These are phyloP conservation scores for Aspergillus latus DNA, from an alignment of 2,329 filamentous ascomycete species.

Conservation along the genomic window DNA sequence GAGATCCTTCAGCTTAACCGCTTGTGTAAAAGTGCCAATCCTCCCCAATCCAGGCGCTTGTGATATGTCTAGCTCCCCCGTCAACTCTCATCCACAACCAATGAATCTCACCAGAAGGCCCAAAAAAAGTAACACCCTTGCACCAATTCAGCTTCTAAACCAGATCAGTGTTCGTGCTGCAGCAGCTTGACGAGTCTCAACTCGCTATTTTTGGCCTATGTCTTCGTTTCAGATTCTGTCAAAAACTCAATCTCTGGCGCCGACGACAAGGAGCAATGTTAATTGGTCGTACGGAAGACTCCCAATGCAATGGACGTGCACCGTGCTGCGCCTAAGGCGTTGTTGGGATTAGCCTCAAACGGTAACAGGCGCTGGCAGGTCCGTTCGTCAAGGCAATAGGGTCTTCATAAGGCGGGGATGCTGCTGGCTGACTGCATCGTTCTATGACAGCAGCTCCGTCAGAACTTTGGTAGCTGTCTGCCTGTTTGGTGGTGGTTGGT, in stretches of 20 bases:
- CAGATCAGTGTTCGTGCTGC: background rate
- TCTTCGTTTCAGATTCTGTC: slow-evolving; percentile 13
- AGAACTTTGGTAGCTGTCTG: background rate
- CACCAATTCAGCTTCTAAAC: too few relatives aligned
- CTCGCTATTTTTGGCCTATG: slow-evolving; percentile 4
- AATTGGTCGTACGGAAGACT: background rate
- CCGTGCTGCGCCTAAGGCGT: background rate
- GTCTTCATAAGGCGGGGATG: slow-evolving; percentile 7
- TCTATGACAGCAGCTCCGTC: too few relatives aligned
- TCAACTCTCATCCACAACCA: slow-evolving; percentile 9
- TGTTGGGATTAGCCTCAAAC: background rate
- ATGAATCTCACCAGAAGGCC: slow-evolving; percentile 5
- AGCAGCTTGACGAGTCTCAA: background rate
- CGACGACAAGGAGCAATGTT: slow-evolving; percentile 15
- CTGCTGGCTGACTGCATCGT: background rate
- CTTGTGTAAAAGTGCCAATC: background rate
- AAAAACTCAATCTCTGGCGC: slow-evolving; percentile 7
- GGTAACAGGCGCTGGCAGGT: background rate
- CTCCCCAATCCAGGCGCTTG: slow-evolving; percentile 1
- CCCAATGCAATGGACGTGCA: background rate
- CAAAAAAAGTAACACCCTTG: slow-evolving; percentile 1
- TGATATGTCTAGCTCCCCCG: background rate
- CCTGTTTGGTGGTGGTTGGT: background rate
- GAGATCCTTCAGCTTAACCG: background rate
- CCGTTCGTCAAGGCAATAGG: background rate